phyloP scores from a whole-genome alignment of 768 basidiomycete genomes.

The Boletus rufocinnamomeus region DNA sequence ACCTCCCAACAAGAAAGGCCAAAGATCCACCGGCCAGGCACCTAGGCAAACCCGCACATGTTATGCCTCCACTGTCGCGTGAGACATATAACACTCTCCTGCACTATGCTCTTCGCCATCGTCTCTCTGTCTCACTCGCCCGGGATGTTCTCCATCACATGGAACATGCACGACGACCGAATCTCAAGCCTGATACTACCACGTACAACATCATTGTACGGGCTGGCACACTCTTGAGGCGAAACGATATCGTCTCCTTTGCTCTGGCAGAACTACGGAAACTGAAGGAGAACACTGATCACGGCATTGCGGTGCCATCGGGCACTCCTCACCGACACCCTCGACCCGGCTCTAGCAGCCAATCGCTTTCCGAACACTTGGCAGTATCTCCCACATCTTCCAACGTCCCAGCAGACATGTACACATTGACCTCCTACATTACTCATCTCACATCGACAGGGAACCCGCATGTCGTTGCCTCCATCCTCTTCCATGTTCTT shows the following conservation, averaged over 20 bases:
- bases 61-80: constrained; percentile 39
- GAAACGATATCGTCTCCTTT: constrained; percentile 42
- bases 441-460: constrained; percentile 52
- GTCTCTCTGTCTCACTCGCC: constrained; percentile 51
- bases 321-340: not conserved
- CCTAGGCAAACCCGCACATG: not conserved
- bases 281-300: constrained; percentile 20
- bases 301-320: constrained; percentile 28
- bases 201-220: constrained; percentile 64
- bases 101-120: constrained; percentile 64
- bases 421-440: constrained; percentile 56
- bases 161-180: constrained; percentile 42
- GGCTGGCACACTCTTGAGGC: constrained; percentile 52
- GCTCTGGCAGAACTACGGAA: constrained; percentile 40
- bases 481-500: constrained; percentile 54
- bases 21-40: constrained; percentile 23
- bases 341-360: not conserved
- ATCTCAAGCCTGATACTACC: constrained; percentile 45
- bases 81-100: constrained; percentile 62
- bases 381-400: constrained; percentile 14
- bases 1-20: constrained; percentile 31
- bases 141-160: constrained; percentile 56
- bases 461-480: constrained; percentile 43
- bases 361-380: constrained; percentile 18
- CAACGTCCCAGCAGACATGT: constrained; percentile 39